Conservation (phyloP, 176 grass and related monocot genomes). For the Microstegium vimineum region DNA sequence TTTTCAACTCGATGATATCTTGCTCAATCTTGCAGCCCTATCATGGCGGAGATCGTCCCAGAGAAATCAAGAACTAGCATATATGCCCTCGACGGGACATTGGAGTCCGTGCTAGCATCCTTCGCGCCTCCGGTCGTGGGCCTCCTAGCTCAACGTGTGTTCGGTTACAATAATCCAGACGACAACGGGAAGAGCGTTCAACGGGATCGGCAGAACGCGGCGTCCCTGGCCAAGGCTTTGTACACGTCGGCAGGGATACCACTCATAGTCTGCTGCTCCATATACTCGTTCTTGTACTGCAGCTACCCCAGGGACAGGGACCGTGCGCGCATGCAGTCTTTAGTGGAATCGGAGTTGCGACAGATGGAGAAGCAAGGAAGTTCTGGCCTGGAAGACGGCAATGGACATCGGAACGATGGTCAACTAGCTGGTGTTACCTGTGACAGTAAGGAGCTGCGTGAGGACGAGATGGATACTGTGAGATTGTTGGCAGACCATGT, state of each 20-base stretch:
- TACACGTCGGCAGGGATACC: conserved; percentile 67
- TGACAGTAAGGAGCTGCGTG: not conserved
- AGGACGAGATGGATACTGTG: conserved; percentile 44
- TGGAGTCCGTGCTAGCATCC: conserved; percentile 69
- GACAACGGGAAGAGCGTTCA: conserved; percentile 23
- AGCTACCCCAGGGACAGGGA: conserved; percentile 88
- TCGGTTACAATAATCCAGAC: conserved; percentile 60
- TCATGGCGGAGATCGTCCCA: conserved; percentile 87
- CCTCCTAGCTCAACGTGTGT: conserved; percentile 57
- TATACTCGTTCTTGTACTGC: conserved; percentile 85
- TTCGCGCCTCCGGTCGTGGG: conserved; percentile 84
- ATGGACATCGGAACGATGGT: conserved; percentile 15
- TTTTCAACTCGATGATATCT: not conserved
- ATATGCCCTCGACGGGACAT: conserved; percentile 76
- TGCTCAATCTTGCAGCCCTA: conserved; percentile 51
- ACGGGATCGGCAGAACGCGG: conserved; percentile 56
- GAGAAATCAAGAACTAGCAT: conserved; percentile 84
- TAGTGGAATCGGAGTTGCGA: conserved; percentile 61
- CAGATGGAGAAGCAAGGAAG: conserved; percentile 38
- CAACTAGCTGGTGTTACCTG: not conserved
- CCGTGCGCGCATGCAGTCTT: conserved; percentile 66
- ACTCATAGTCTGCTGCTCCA: conserved; percentile 55
- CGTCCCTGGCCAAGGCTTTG: conserved; percentile 71
- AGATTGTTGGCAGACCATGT: conserved; percentile 30
- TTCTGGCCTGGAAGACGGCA: conserved; percentile 8